phyloP scores from a whole-genome alignment of 2,329 filamentous ascomycete species.

The Colletotrichum melonis region DNA sequence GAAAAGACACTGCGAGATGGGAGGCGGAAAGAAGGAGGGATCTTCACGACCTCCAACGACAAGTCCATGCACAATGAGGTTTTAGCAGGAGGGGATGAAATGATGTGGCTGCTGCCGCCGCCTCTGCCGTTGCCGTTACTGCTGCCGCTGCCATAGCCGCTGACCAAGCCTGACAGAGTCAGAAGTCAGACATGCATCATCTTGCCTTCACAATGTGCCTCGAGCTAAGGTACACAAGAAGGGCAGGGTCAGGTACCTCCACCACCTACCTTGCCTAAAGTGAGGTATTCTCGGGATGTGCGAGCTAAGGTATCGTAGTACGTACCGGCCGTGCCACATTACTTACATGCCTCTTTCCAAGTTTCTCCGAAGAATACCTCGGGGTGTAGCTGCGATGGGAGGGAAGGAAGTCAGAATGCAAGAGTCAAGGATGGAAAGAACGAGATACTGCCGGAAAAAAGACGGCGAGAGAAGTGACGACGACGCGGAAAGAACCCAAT shows the following conservation, averaged over 20 bases:
- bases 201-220: background rate
- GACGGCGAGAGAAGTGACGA: background rate
- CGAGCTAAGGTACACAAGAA: background rate
- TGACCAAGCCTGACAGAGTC: slow-evolving; percentile 26
- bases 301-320: background rate
- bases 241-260: no score
- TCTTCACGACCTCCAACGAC: background rate
- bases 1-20: background rate
- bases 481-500: background rate
- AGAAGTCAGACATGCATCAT: background rate
- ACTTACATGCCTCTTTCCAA: background rate
- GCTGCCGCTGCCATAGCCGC: slow-evolving; percentile 4
- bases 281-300: background rate
- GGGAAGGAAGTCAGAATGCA: background rate
- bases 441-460: background rate
- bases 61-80: background rate
- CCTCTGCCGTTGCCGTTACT: slow-evolving; percentile 20
- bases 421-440: background rate
- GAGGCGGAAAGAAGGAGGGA: background rate
- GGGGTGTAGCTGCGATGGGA: background rate
- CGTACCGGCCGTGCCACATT: background rate
- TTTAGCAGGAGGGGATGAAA: background rate
- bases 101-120: slow-evolving; percentile 16
- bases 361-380: background rate
- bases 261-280: no score